Base-by-base conservation (phyloP, 2,329 filamentous ascomycete genomes). In the Stagonosporopsis chrysanthemi region DNA sequence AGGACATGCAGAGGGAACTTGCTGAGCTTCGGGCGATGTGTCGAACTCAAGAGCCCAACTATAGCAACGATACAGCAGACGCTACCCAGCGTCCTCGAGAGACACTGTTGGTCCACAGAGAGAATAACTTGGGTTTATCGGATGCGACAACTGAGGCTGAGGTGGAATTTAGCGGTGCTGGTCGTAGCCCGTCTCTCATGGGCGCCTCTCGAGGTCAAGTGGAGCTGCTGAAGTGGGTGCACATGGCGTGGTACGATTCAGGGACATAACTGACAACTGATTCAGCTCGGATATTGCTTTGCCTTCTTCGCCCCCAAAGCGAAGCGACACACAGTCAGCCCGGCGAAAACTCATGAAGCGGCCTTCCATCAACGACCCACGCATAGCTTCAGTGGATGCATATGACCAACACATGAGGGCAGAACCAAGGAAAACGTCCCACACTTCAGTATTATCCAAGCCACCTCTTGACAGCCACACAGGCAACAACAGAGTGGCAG, bases 341-440 rank as follows among this genome's bases (percentile, higher is more conserved):
- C 58, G 64, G 28, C 52, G 47, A 15, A 63, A 59, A 26, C 48
- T 69, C 28, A 60, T 68, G 52, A 64, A 63, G 41, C 55, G 67
- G 9, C 51, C 61, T 5, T 68, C 64, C 5, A 68, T 68, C 9
- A 55, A 61, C 19, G 47, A 67, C 36, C 56, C 64, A 2, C 64
- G 59, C 33, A 40, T 65, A 11, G 28, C 57, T 19, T 48, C 41
- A n/a, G 22, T 15, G 11, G 42, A 47, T 19, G 40, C 56, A 26
- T 4, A 26, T 14, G 43, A 11, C 17, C 45, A 42, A 22, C 12
- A 15, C 9, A 5, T 15, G 7, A 24, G n/a, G 3, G 23, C 17
- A 15, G 28, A 6, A 19, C n/a, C 26, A 45, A 17, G 6, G 2
- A 38, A 22, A 19, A 8, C 12, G 6, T 4, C 26, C 12, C 24